Percentiles rank a stretch among this genome's conserved stretches.
These are phyloP conservation scores for Candida sanyaensis DNA, from an alignment of 1,139 yeast species.

Conservation along the genomic window DNA sequence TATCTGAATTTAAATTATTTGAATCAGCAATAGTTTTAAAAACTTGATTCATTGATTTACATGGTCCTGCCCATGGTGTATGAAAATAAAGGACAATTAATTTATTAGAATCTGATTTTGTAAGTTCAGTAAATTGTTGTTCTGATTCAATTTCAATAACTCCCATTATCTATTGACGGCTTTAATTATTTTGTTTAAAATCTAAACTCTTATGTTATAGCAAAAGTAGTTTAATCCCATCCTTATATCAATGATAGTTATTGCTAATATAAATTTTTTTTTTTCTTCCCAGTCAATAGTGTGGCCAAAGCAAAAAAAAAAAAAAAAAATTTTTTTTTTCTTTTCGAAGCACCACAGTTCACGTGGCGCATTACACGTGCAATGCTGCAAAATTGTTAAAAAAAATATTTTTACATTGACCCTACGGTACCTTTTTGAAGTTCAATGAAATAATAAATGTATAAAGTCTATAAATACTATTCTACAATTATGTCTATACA, in stretches of 20 bases:
- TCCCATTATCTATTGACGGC: conserved; percentile 51
- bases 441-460: not conserved
- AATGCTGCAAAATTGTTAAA: not conserved
- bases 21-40: conserved; percentile 56
- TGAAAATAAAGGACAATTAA: conserved; percentile 84
- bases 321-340: no score
- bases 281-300: not conserved
- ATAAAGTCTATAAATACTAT: no score
- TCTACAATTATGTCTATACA: not conserved
- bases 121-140: conserved; percentile 81
- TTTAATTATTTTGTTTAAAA: no score
- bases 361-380: not conserved
- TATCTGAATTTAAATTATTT: conserved; percentile 23
- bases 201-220: no score
- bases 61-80: conserved; percentile 96
- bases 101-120: conserved; percentile 58
- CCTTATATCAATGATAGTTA: not conserved
- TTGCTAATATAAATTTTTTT: not conserved
- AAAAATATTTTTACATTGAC: not conserved
- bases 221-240: not conserved
- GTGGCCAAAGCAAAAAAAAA: not conserved
- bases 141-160: conserved; percentile 77
- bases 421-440: not conserved
- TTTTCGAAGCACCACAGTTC: not conserved
- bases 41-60: conserved; percentile 82